phyloP scores from a whole-genome alignment of 2,329 filamentous ascomycete genomes.

The Colletotrichum viniferum region DNA sequence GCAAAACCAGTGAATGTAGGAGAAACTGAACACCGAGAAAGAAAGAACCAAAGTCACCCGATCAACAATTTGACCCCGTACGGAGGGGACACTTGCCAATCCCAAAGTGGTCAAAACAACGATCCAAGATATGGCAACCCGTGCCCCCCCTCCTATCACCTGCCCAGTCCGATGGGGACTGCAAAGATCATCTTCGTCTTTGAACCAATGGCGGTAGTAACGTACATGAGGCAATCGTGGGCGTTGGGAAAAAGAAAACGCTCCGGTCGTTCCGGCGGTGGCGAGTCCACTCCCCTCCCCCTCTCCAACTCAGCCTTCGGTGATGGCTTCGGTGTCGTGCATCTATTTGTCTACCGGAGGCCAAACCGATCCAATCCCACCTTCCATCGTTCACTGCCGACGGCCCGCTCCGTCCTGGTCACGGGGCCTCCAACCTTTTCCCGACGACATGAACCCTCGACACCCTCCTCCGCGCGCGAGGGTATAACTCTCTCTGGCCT shows the following conservation, averaged over 20 bases:
- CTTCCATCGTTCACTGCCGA: not conserved
- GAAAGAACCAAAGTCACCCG: not conserved
- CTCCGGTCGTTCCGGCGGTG: not conserved
- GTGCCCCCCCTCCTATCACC: not conserved
- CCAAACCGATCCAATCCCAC: not conserved
- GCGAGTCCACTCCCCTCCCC: not conserved
- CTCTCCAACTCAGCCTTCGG: not conserved
- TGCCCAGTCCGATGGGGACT: not conserved
- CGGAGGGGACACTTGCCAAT: not conserved
- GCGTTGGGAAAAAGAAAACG: not conserved
- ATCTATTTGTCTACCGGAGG: not conserved
- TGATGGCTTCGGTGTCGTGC: not conserved
- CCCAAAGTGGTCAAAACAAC: not conserved
- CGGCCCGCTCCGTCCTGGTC: not conserved
- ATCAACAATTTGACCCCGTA: not conserved
- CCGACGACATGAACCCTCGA: not conserved
- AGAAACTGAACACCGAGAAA: not conserved
- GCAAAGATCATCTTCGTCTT: not conserved
- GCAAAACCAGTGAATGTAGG: not conserved
- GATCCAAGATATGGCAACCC: not conserved
- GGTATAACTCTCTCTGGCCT: not conserved
- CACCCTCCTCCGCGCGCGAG: not conserved
- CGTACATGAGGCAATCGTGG: not conserved
- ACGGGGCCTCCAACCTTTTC: not conserved
- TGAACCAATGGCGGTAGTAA: not conserved